Conservation (phyloP, 495 filamentous ascomycete genomes). For the Tuber aestivum region DNA sequence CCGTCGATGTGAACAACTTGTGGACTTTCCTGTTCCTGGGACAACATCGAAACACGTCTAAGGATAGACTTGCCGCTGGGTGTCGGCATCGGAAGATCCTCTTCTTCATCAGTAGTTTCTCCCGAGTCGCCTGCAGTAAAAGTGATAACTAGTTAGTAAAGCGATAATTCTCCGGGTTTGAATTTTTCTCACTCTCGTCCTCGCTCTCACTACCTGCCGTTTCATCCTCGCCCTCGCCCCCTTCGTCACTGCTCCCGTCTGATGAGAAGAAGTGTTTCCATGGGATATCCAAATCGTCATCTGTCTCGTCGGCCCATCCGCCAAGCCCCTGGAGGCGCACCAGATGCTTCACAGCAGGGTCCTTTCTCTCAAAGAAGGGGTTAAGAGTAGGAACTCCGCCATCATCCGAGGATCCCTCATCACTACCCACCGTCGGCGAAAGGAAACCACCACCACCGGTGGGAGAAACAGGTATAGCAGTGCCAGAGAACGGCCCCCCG, state of each 20-base stretch:
- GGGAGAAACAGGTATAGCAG: conserved; percentile 17
- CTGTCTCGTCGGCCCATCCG: conserved; percentile 37
- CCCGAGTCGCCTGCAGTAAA: conserved; percentile 28
- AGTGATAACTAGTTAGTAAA: conserved; percentile 20
- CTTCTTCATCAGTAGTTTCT: conserved; percentile 42
- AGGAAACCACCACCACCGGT: background rate
- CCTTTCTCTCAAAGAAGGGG: conserved; percentile 36
- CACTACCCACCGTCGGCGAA: conserved; percentile 20
- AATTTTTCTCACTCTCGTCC: conserved; percentile 31
- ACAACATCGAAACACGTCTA: conserved; percentile 34
- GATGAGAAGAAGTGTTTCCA: conserved; percentile 39
- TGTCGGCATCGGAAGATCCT: conserved; percentile 41
- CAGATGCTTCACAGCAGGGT: conserved; percentile 32
- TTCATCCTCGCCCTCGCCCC: conserved; percentile 15
- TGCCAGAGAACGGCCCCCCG: conserved; percentile 34
- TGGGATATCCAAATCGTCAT: conserved; percentile 33
- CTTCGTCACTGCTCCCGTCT: conserved; percentile 18
- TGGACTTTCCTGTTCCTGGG: conserved; percentile 26
- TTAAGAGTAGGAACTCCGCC: conserved; percentile 29
- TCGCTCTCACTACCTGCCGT: conserved; percentile 29
- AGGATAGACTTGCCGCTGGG: conserved; percentile 39
- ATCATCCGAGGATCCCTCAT: conserved; percentile 23
- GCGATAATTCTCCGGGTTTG: background rate
- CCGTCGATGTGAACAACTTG: conserved; percentile 37
- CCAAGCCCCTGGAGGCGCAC: conserved; percentile 30